Evolutionary conservation across 2,329 filamentous ascomycete species (phyloP).

Genomic region (Ophiosphaerella herpotricha): DNA sequence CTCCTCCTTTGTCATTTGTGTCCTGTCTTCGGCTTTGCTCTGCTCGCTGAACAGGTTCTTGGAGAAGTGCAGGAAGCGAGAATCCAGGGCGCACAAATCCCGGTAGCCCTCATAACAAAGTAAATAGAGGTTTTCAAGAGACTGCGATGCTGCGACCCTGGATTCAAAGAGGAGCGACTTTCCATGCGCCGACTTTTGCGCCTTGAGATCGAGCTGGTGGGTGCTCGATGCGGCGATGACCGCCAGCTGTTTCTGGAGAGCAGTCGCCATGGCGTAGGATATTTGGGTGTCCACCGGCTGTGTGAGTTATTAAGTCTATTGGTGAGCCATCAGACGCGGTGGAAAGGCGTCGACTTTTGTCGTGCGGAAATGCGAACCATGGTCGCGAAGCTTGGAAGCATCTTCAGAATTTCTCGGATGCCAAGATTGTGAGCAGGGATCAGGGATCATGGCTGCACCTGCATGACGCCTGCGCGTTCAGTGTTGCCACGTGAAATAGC

Average conservation of each 20-base stretch:
- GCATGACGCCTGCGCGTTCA: no score
- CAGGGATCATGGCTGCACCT: no score
- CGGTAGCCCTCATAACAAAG: constrained; percentile 88
- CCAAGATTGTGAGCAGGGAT: no score
- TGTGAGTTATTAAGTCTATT: not conserved
- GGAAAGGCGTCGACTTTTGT: constrained; percentile 18
- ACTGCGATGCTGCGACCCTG: constrained; percentile 81
- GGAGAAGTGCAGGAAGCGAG: constrained; percentile 74
- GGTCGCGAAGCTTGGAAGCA: no score
- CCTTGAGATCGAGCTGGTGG: constrained; percentile 87
- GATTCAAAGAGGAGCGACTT: constrained; percentile 95
- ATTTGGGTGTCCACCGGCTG: not conserved
- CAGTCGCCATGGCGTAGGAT: constrained; percentile 66
- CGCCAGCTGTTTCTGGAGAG: constrained; percentile 91
- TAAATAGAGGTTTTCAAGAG: constrained; percentile 84
- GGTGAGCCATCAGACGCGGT: constrained; percentile 31
- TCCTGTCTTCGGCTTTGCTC: constrained; percentile 86
- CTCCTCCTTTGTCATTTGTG: constrained; percentile 78
- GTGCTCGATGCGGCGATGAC: constrained; percentile 89
- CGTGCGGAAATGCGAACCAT: constrained; percentile 12
- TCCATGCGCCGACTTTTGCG: constrained; percentile 87
- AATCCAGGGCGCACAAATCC: constrained; percentile 86
- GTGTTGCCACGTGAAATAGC: no score
- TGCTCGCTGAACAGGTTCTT: constrained; percentile 89
- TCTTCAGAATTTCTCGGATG: no score